Evolutionary conservation across 768 basidiomycete genomes (phyloP).

Genomic region (Mycena sanguinolenta): DNA sequence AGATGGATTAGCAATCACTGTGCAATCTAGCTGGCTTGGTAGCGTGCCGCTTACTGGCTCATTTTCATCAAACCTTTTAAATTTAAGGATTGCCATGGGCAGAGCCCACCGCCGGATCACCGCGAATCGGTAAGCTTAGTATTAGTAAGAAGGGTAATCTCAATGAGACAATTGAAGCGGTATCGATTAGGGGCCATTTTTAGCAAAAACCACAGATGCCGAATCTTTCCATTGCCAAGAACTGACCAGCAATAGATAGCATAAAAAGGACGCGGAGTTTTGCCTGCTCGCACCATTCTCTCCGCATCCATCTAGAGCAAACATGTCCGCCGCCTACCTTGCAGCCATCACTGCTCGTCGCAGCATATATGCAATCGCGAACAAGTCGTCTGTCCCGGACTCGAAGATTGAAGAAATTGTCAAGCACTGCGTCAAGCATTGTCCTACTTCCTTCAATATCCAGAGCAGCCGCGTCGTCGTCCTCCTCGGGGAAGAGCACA

Average conservation of each 20-base stretch:
- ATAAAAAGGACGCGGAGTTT: not conserved
- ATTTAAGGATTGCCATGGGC: too few species aligned
- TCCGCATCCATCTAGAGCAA: not conserved
- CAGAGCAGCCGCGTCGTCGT: conserved; percentile 26
- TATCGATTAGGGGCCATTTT: too few species aligned
- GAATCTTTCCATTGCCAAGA: too few species aligned
- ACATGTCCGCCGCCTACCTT: conserved; percentile 30
- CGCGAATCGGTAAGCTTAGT: too few species aligned
- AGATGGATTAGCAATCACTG: too few species aligned
- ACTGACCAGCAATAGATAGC: not conserved
- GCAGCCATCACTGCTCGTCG: conserved; percentile 25
- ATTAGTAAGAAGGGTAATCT: too few species aligned
- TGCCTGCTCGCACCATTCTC: not conserved
- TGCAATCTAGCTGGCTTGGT: too few species aligned
- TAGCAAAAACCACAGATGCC: too few species aligned
- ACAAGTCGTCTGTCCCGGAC: conserved; percentile 19
- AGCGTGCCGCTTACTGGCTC: too few species aligned
- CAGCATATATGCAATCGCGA: conserved; percentile 17
- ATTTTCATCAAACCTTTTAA: too few species aligned
- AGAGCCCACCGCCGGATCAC: too few species aligned
- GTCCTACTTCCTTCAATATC: conserved; percentile 25
- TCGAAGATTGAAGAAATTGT: conserved; percentile 28
- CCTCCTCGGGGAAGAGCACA: conserved; percentile 26
- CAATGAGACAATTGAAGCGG: not conserved
- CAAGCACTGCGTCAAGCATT: conserved; percentile 5